Evolutionary conservation across 495 filamentous ascomycete species (phyloP).

Genomic region (Aspergillus incahuasiensis): DNA sequence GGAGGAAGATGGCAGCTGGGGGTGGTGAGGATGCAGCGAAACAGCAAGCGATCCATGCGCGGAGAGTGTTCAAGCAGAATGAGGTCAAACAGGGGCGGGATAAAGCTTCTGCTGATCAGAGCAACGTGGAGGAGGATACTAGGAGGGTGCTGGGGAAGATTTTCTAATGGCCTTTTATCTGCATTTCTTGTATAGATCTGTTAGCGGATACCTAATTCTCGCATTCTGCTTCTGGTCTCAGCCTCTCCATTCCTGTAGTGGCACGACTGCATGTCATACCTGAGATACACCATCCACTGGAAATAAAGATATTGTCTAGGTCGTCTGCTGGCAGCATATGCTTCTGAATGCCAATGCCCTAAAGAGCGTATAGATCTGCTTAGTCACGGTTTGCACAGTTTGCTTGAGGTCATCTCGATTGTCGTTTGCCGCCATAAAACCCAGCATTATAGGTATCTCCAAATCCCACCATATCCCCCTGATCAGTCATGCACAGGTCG

Average conservation of each 20-base stretch:
- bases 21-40: constrained; percentile 16
- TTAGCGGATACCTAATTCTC: neutral
- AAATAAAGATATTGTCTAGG: neutral
- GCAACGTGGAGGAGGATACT: constrained; percentile 58
- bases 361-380: neutral
- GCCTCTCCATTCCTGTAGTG: neutral
- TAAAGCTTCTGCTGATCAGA: constrained; percentile 37
- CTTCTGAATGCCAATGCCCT: neutral
- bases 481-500: constrained; percentile 2
- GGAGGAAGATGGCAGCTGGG: constrained; percentile 24
- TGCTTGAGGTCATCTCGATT: neutral
- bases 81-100: constrained; percentile 37
- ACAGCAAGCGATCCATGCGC: constrained; percentile 23
- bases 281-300: neutral
- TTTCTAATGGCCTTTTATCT: constrained; percentile 40
- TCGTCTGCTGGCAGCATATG: neutral
- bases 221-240: neutral
- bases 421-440: neutral
- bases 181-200: constrained; percentile 1
- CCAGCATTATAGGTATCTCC: neutral
- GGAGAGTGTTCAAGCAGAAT: constrained; percentile 73
- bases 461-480: neutral
- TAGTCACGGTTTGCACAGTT: neutral
- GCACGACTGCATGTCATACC: neutral
- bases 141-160: constrained; percentile 78